phyloP scores from a whole-genome alignment of 208 protist genomes.

The Acanthamoeba lenticulata region DNA sequence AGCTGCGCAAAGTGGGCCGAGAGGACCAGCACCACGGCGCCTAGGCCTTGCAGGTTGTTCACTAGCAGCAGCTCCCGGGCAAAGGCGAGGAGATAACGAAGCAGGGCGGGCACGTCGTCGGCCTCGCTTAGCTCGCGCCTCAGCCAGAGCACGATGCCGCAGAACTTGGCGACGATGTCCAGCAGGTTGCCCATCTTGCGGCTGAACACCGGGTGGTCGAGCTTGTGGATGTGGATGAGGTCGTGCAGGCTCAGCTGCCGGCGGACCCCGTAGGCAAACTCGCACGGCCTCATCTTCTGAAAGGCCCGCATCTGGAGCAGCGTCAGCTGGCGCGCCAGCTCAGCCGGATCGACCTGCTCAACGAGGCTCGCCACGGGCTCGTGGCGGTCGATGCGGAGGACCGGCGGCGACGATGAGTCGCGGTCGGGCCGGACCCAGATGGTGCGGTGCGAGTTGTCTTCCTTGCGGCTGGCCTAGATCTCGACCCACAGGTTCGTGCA shows the following conservation, averaged over 20 bases:
- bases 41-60: background rate
- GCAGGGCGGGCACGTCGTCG: background rate
- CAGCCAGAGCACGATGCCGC: background rate
- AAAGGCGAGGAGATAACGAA: background rate
- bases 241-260: background rate
- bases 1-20: background rate
- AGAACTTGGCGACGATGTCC: background rate
- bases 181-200: slow-evolving; percentile 18
- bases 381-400: background rate
- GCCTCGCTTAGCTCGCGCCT: background rate
- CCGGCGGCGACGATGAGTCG: background rate
- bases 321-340: background rate
- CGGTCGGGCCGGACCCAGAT: background rate
- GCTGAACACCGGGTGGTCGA: background rate
- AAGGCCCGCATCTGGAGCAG: background rate
- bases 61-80: background rate
- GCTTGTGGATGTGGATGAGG: background rate
- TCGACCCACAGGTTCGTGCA: too few relatives aligned
- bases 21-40: background rate
- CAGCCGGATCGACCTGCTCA: background rate
- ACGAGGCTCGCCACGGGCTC: too few relatives aligned
- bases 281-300: background rate
- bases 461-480: too few relatives aligned
- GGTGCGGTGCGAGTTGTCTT: too few relatives aligned
- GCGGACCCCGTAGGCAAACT: background rate